Base-by-base conservation (phyloP, 2,329 filamentous ascomycete species). In the Xylariaceae sp. region DNA sequence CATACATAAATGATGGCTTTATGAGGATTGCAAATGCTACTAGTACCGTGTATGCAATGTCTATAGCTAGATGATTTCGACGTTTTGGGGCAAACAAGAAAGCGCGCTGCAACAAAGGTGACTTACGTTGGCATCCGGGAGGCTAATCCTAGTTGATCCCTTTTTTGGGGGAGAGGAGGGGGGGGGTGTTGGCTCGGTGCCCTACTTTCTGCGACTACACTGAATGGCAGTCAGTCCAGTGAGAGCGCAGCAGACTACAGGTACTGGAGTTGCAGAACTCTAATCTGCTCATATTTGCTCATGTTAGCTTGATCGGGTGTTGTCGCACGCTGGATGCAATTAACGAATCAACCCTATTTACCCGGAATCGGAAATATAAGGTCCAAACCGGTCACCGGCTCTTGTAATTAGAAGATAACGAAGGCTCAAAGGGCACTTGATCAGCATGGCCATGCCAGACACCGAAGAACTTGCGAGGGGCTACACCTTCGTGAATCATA, bases 381-480 rank as follows among this genome's bases (percentile, higher is more conserved):
- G 31, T 39, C 24, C 31, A 11, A 8, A 26, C 31, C 17, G 5
- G 24, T 3, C 11, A 16, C 21, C 44, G 1, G 6, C n/a, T 17
- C 19, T 9, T 41, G n/a, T n/a, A n/a, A n/a, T 23, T 34, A 16
- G 14, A 14, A 3, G 12, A 47, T 21, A 6, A 8, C 43, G 9
- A 21, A 41, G 6, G 6, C 12, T 39, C 4, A 9, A 41, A 16
- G n/a, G 31, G 17, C 17, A 26, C 7, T 31, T n/a, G 16, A 39
- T 6, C n/a, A 56, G 16, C 33, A 19, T 52, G 47, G 33, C 41
- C 14, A 57, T 60, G 56, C 53, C 34, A 17, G 67, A 70, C 51
- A 71, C 68, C 6, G 45, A 65, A 44, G 65, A 69, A 44, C 46
- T 70, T 24, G 69, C 68, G 23, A 61, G 61, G 55, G 66, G 66